These are phyloP conservation scores for Arthrobotrys entomopaga DNA, from an alignment of 2,329 filamentous ascomycete genomes.

Conservation along the genomic window DNA sequence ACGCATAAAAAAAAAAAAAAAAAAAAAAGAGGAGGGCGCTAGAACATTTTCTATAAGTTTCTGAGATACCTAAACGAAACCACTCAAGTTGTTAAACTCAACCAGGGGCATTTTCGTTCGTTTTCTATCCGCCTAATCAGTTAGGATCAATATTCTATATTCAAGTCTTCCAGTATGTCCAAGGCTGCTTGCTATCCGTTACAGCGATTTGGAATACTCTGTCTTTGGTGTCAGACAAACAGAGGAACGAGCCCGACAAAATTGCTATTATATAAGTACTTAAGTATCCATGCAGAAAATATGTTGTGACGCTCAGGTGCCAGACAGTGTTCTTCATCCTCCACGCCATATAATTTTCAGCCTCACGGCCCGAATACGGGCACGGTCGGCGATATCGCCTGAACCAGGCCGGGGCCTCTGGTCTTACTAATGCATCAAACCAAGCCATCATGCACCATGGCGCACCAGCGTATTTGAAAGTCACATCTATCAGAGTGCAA, in stretches of 20 bases:
- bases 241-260: neutral
- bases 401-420: neutral
- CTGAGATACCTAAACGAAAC: slow-evolving; percentile 43
- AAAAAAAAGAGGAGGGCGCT: slow-evolving; percentile 43
- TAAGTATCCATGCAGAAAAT: neutral
- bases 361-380: slow-evolving; percentile 4
- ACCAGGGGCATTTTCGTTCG: slow-evolving; percentile 3
- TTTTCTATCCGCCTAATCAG: slow-evolving; percentile 13
- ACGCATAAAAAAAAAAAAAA: slow-evolving; percentile 53
- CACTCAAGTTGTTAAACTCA: slow-evolving; percentile 34
- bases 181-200: slow-evolving; percentile 3
- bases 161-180: slow-evolving; percentile 3
- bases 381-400: neutral
- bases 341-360: slow-evolving; percentile 2
- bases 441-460: no score
- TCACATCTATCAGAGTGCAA: no score
- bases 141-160: slow-evolving; percentile 32
- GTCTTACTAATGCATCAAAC: no score
- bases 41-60: slow-evolving; percentile 24
- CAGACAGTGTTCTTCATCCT: neutral
- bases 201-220: slow-evolving; percentile 42
- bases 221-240: neutral
- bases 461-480: no score
- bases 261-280: neutral
- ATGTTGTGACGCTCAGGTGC: no score